A percentile compares a stretch with the other conserved stretches of the same genome.
Conservation (phyloP, 495 filamentous ascomycete genomes). For the Penicillium longicatenatum region DNA sequence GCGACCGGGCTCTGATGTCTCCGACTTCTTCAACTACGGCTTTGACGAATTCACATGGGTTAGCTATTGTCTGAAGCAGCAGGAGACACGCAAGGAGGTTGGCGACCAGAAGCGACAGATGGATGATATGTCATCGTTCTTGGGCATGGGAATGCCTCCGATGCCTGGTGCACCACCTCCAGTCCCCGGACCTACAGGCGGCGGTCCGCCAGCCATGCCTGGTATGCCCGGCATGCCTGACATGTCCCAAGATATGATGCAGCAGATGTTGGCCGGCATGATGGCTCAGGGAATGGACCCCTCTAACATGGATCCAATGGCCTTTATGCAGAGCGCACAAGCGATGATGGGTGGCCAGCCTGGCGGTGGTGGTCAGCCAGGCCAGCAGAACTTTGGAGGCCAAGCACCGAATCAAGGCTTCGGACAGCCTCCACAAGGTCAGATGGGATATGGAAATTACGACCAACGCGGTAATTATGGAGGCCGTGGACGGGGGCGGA, state of each 20-base stretch:
- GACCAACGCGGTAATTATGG: constrained; percentile 49
- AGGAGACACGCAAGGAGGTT: constrained; percentile 70
- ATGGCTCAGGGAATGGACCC: constrained; percentile 82
- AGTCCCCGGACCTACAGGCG: constrained; percentile 35
- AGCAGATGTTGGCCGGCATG: constrained; percentile 80
- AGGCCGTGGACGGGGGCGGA: constrained; percentile 48
- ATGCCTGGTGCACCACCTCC: constrained; percentile 58
- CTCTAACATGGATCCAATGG: constrained; percentile 70
- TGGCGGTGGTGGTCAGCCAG: constrained; percentile 43
- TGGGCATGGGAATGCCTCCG: constrained; percentile 71
- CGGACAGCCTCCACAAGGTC: constrained; percentile 48
- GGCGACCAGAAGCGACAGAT: constrained; percentile 80
- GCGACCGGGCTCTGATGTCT: constrained; percentile 90
- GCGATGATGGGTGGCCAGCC: constrained; percentile 52
- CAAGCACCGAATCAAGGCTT: constrained; percentile 38
- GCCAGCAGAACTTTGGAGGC: constrained; percentile 40
- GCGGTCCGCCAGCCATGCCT: constrained; percentile 55
- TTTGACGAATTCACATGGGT: constrained; percentile 99
- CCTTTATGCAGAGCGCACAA: constrained; percentile 56
- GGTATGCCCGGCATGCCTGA: constrained; percentile 70
- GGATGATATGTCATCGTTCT: constrained; percentile 85
- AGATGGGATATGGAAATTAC: constrained; percentile 55
- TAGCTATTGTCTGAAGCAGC: constrained; percentile 88
- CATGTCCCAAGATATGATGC: constrained; percentile 74
- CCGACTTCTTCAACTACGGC: constrained; percentile 99